Conservation (phyloP, 2,329 filamentous ascomycete genomes). For the Aplosporella prunicola region DNA sequence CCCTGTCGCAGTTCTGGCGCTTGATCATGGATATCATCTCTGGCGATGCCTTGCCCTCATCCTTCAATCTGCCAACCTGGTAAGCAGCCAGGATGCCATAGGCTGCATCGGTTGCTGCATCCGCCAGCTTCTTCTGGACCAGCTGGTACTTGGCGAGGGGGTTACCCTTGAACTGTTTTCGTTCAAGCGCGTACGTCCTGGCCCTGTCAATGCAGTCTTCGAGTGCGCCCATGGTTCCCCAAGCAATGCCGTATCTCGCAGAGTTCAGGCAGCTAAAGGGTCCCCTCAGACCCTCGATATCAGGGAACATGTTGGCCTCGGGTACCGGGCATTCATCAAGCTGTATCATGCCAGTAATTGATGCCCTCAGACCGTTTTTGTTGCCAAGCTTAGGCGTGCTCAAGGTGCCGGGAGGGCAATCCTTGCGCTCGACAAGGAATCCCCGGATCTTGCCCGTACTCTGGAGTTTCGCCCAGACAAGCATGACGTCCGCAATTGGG, state of each 20-base stretch:
- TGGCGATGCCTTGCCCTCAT: conserved; percentile 74
- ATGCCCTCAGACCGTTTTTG: conserved; percentile 89
- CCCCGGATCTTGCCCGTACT: conserved; percentile 90
- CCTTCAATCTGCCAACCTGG: conserved; percentile 88
- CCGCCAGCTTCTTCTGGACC: conserved; percentile 93
- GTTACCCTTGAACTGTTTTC: conserved; percentile 94
- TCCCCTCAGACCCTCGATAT: conserved; percentile 74
- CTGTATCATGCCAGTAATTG: conserved; percentile 96
- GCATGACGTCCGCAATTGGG: conserved; percentile 72
- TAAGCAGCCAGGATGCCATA: conserved; percentile 84
- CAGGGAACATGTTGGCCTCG: conserved; percentile 86
- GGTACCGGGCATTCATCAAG: conserved; percentile 84
- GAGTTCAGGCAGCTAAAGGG: conserved; percentile 94
- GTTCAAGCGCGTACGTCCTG: conserved; percentile 78
- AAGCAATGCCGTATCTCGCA: conserved; percentile 85
- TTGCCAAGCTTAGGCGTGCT: conserved; percentile 89
- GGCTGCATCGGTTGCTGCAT: conserved; percentile 81
- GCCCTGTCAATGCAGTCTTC: conserved; percentile 82
- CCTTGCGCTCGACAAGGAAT: conserved; percentile 76
- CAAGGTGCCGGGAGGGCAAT: conserved; percentile 78
- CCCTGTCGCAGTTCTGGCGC: conserved; percentile 91
- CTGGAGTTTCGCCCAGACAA: conserved; percentile 90
- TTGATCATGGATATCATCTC: conserved; percentile 99
- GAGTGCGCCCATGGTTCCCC: conserved; percentile 85
- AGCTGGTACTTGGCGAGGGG: conserved; percentile 93